A percentile compares a stretch with the other conserved stretches of the same genome.
These are phyloP conservation scores for Chimonanthus salicifolius DNA, from an alignment of 164 flowering plant genomes.

Conservation along the genomic window DNA sequence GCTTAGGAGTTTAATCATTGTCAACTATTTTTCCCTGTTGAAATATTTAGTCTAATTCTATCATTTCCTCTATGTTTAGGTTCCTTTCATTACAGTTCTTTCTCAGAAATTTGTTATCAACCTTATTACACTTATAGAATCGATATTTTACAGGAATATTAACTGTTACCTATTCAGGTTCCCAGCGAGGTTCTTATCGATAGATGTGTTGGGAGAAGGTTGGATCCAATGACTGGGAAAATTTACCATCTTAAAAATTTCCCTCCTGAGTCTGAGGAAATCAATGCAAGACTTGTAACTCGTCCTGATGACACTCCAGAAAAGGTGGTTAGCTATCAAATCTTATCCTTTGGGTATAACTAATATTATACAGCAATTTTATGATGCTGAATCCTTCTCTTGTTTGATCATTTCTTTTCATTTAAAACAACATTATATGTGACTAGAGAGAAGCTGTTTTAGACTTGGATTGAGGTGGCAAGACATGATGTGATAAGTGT, in stretches of 20 bases:
- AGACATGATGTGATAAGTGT: not conserved
- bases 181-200: slow-evolving; percentile 89
- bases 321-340: slow-evolving; percentile 36
- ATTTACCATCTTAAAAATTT: slow-evolving; percentile 71
- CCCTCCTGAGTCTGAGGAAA: slow-evolving; percentile 84
- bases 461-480: not conserved
- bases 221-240: slow-evolving; percentile 86
- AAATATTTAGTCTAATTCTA: not conserved
- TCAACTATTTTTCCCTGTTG: not conserved
- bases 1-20: not conserved
- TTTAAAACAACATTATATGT: not conserved
- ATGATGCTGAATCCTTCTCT: too few relatives aligned
- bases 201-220: slow-evolving; percentile 88
- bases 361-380: not conserved
- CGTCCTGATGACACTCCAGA: slow-evolving; percentile 89
- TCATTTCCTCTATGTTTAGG: not conserved
- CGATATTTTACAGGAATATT: slow-evolving; percentile 11
- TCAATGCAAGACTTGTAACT: slow-evolving; percentile 59
- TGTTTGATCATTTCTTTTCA: too few relatives aligned
- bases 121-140: not conserved
- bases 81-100: not conserved
- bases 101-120: not conserved
- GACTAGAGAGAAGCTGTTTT: too few relatives aligned
- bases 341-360: not conserved
- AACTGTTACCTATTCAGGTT: slow-evolving; percentile 56